Evolutionary conservation across 176 grass and related monocot species (phyloP), one percentile per base, ranked within the genome.

Genomic region (Lolium rigidum): DNA sequence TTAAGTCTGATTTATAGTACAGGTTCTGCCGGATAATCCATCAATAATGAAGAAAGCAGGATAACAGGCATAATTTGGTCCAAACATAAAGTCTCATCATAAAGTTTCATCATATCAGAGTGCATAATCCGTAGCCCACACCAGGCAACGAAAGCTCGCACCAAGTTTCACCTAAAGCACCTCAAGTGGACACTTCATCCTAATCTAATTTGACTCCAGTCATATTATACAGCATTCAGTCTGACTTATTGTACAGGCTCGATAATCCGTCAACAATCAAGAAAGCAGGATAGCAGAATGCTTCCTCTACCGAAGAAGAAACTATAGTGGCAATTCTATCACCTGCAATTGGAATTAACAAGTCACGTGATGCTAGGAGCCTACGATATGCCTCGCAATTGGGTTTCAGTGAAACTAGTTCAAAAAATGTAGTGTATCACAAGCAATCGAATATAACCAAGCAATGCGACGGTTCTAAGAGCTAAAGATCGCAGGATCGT

Each of bases 11-110:
- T 37, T 14, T 64, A 25, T 4, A 5, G 37, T n/a, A 1, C 5
- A 31, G 7, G 65, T 80, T 46, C 17, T 55, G 52, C 16, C 12
- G 0, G 28, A n/a, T 76, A 31, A 28, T 56, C 31, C 20, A 51
- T 47, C 21, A n/a, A 71, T 37, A 7, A 38, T 44, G 15, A 83
- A 72, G 7, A 78, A 35, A 35, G 31, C 31, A 84, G 5, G 18
- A 37, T 22, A 51, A 46, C 24, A 81, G 8, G 58, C 79, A 70
- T 90, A 74, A 56, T 80, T 37, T 80, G 21, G 35, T 64, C 21
- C 46, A 80, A 44, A 25, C 7, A 47, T 25, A 43, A 24, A 11
- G 10, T 64, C 24, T 4, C 7, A 10, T 13, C n/a, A n/a, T n/a
- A n/a, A n/a, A n/a, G n/a, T n/a, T n/a, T n/a, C n/a, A n/a, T n/a